These are phyloP conservation scores for Emergomyces pasteurianus DNA, from an alignment of 2,329 filamentous ascomycete genomes.

Conservation along the genomic window DNA sequence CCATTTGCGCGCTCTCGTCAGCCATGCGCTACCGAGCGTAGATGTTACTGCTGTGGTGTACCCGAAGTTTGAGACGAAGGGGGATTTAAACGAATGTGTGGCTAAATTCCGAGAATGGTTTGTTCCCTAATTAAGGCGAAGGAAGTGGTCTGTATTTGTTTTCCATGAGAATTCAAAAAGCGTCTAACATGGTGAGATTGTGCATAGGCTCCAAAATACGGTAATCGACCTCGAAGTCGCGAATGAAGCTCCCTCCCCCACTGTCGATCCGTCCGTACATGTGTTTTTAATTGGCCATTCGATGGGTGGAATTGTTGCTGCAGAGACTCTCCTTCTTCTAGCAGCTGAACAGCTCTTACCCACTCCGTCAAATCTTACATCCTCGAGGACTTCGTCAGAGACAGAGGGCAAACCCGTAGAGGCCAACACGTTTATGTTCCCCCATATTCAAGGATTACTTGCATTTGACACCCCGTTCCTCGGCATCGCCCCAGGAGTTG, in stretches of 20 bases:
- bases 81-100: conserved; percentile 36
- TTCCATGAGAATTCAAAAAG: too few species aligned
- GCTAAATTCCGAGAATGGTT: conserved; percentile 38
- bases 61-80: conserved; percentile 39
- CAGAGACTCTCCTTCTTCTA: conserved; percentile 70
- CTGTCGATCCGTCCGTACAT: conserved; percentile 72
- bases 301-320: conserved; percentile 89
- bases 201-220: conserved; percentile 64
- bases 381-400: conserved; percentile 5
- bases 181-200: background rate
- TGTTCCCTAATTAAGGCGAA: conserved; percentile 4
- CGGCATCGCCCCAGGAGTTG: conserved; percentile 39
- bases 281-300: conserved; percentile 77
- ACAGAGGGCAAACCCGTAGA: conserved; percentile 15
- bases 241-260: conserved; percentile 67
- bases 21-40: conserved; percentile 32
- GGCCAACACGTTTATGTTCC: conserved; percentile 62
- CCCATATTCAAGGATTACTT: conserved; percentile 78
- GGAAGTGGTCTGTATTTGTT: background rate
- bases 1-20: conserved; percentile 30
- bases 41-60: conserved; percentile 33
- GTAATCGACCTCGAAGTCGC: conserved; percentile 91
- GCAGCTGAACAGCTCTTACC: conserved; percentile 50
- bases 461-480: conserved; percentile 88
- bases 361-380: conserved; percentile 19